Percentiles rank a stretch among this genome's conserved stretches.
Conservation (phyloP, 352 stramenopile species). For the Ophiocytium majus region DNA sequence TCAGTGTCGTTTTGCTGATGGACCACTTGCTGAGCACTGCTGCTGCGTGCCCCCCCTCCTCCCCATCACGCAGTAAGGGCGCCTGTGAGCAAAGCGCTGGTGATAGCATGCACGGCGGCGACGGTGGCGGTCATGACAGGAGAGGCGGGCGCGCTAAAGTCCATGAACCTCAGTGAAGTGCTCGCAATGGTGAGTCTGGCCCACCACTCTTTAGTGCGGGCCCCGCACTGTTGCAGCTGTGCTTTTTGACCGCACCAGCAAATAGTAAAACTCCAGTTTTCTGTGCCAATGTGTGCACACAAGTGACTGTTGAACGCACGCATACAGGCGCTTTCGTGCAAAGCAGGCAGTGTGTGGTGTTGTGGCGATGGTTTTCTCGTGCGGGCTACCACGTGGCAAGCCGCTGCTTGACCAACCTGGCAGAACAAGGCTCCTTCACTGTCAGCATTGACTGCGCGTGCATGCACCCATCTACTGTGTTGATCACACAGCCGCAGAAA, state of each 20-base stretch:
- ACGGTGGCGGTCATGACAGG: neutral
- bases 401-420: no score
- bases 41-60: neutral
- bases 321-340: no score
- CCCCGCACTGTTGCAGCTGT: no score
- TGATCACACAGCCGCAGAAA: no score
- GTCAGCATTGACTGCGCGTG: no score
- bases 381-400: no score
- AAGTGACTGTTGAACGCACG: neutral
- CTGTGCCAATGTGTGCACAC: neutral
- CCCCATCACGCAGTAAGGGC: neutral
- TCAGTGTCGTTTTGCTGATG: neutral
- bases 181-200: neutral
- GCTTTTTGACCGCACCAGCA: no score
- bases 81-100: constrained; percentile 17
- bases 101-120: neutral
- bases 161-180: neutral
- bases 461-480: no score
- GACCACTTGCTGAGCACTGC: neutral
- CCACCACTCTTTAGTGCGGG: neutral
- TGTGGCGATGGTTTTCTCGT: no score
- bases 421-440: no score
- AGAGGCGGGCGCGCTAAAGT: neutral
- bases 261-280: neutral
- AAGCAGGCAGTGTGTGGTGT: no score